phyloP scores from a whole-genome alignment of 352 stramenopile genomes.

The Globisporangium echinulatum region DNA sequence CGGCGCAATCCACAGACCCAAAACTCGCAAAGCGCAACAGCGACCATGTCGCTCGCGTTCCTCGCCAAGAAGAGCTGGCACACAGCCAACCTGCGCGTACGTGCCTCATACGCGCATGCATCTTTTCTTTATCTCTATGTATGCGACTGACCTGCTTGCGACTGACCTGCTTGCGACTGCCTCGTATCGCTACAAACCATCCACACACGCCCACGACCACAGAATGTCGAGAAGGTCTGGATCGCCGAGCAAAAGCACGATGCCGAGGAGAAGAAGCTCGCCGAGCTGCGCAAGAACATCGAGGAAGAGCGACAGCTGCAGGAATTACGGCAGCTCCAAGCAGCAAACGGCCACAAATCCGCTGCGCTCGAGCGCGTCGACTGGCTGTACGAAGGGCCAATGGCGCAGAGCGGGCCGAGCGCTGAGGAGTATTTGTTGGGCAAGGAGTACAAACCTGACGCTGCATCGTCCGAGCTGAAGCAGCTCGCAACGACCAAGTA shows the following conservation, averaged over 20 bases:
- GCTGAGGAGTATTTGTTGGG: constrained; percentile 92
- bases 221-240: constrained; percentile 98
- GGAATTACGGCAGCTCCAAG: constrained; percentile 91
- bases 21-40: neutral
- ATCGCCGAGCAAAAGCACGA: constrained; percentile 93
- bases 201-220: neutral
- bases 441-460: constrained; percentile 76
- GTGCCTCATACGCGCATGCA: constrained; percentile 7
- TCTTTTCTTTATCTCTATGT: no score
- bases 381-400: constrained; percentile 97
- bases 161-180: neutral
- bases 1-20: no score
- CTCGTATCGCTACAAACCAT: neutral
- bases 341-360: constrained; percentile 72
- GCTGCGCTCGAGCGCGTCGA: constrained; percentile 83
- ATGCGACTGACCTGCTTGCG: neutral
- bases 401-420: constrained; percentile 54
- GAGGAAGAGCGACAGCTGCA: constrained; percentile 94
- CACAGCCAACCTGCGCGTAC: constrained; percentile 90
- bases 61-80: constrained; percentile 98
- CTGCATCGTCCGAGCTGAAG: constrained; percentile 37
- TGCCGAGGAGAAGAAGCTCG: constrained; percentile 90
- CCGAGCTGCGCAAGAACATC: constrained; percentile 95
- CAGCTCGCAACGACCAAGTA: constrained; percentile 56
- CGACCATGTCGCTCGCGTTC: constrained; percentile 87